These are phyloP conservation scores for Aechmea fasciata DNA, from an alignment of 176 grass and related monocot species.

Conservation along the genomic window DNA sequence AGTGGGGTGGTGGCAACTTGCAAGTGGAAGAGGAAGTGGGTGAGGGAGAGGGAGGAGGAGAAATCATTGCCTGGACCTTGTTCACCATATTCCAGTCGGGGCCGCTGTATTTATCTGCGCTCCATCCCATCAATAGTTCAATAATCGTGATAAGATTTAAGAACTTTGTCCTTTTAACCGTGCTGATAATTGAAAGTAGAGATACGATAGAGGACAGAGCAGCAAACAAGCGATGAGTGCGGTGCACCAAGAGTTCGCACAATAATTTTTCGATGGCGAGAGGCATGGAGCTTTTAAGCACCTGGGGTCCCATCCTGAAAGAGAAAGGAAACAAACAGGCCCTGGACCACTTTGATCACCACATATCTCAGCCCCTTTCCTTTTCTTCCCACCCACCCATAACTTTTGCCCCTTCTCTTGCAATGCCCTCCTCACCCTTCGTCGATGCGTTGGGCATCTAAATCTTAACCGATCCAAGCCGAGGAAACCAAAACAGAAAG, in stretches of 20 bases:
- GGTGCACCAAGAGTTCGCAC: background rate
- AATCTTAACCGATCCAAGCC: background rate
- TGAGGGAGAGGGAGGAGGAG: background rate
- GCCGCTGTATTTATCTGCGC: too few relatives aligned
- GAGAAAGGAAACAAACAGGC: slow-evolving; percentile 56
- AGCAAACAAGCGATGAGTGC: too few relatives aligned
- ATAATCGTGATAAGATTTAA: too few relatives aligned
- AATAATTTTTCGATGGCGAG: background rate
- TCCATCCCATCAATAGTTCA: too few relatives aligned
- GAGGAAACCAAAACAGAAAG: background rate
- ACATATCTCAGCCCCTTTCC: slow-evolving; percentile 13
- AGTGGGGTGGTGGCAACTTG: background rate
- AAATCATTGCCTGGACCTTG: background rate
- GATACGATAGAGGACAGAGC: too few relatives aligned
- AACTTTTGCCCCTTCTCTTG: background rate
- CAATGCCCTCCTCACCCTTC: background rate
- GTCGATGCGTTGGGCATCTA: background rate
- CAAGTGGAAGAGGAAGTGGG: background rate
- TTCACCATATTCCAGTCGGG: too few relatives aligned
- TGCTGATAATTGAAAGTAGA: too few relatives aligned
- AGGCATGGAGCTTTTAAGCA: slow-evolving; percentile 13
- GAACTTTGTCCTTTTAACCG: too few relatives aligned
- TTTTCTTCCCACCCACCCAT: background rate
- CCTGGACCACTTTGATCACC: slow-evolving; percentile 38
- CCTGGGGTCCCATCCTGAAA: slow-evolving; percentile 27